Evolutionary conservation across 306 rosid species (phyloP).

Genomic region (Quercus mongolica): DNA sequence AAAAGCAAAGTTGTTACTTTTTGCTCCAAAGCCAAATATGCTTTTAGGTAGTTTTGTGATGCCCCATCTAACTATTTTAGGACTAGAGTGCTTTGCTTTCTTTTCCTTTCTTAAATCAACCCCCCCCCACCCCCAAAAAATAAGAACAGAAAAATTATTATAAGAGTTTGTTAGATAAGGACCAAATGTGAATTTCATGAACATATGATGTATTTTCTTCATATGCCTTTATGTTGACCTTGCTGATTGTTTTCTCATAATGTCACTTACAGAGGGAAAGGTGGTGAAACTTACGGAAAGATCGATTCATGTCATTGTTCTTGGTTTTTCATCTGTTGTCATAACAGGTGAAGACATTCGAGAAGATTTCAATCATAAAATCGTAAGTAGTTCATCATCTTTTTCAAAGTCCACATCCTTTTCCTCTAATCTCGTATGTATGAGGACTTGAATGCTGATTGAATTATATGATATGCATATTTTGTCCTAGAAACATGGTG

Average conservation of each 20-base stretch:
- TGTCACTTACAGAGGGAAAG: constrained; percentile 65
- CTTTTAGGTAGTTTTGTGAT: constrained; percentile 53
- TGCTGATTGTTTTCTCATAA: constrained; percentile 18
- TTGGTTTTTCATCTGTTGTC: constrained; percentile 69
- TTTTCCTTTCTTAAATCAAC: no score
- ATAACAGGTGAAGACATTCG: constrained; percentile 61
- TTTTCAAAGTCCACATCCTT: constrained; percentile 1
- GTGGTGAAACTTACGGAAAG: constrained; percentile 66
- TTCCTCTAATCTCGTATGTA: background rate
- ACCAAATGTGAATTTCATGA: no score
- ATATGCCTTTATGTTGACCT: background rate
- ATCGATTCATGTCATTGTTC: constrained; percentile 67
- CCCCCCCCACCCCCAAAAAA: no score
- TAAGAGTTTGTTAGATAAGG: no score
- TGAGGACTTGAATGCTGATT: background rate
- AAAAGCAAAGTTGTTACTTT: constrained; percentile 56
- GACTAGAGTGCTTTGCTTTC: background rate
- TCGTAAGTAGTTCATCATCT: constrained; percentile 34
- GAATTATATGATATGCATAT: constrained; percentile 12
- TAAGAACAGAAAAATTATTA: no score
- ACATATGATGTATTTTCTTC: background rate
- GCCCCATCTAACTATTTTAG: background rate
- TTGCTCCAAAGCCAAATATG: constrained; percentile 83
- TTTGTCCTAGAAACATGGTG: constrained; percentile 55
- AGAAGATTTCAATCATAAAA: constrained; percentile 49